phyloP scores from a whole-genome alignment of 2,329 filamentous ascomycete genomes.

The Dendrostoma leiphaemia region DNA sequence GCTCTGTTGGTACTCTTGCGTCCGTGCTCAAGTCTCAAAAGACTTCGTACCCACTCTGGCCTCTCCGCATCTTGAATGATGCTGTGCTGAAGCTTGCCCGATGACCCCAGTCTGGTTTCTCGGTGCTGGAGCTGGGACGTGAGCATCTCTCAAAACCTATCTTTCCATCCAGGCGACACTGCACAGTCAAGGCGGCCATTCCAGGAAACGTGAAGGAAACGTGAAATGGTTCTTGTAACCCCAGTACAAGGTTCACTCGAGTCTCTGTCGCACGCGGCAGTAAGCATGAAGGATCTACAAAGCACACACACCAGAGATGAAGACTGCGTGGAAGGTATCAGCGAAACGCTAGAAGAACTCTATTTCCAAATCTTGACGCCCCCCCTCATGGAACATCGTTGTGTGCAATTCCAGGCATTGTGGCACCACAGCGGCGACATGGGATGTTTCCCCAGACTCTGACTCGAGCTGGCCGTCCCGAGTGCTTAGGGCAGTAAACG shows the following conservation, averaged over 20 bases:
- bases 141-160: too few species aligned
- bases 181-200: too few species aligned
- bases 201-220: not conserved
- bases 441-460: not conserved
- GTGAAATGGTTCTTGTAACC: conserved; percentile 12
- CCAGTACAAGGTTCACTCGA: conserved; percentile 6
- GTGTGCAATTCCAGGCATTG: not conserved
- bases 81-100: too few species aligned
- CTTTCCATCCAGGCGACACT: too few species aligned
- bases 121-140: too few species aligned
- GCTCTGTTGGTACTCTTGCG: too few species aligned
- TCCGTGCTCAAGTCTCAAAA: too few species aligned
- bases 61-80: too few species aligned
- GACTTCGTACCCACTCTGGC: too few species aligned
- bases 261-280: not conserved
- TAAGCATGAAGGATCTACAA: too few species aligned
- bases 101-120: too few species aligned
- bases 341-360: conserved; percentile 5
- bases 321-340: not conserved
- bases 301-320: not conserved
- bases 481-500: not conserved
- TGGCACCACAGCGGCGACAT: not conserved
- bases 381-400: not conserved
- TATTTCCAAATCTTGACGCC: not conserved
- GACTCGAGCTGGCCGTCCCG: not conserved